These are phyloP conservation scores for Fusarium agapanthi DNA, from an alignment of 2,329 filamentous ascomycete genomes.

Conservation along the genomic window DNA sequence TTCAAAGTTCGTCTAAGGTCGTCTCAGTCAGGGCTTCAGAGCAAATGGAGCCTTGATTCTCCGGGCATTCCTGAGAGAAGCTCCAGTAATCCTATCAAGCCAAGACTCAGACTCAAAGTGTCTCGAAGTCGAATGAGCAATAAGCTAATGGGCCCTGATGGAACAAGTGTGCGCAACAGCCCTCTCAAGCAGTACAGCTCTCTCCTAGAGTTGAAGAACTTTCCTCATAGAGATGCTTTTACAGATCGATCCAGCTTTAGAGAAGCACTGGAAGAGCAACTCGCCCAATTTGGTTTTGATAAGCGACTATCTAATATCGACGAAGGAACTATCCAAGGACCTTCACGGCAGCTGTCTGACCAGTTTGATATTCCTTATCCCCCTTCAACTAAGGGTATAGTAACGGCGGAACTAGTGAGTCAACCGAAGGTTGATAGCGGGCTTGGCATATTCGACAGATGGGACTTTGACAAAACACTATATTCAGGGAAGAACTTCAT, in stretches of 20 bases:
- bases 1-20: constrained; percentile 44
- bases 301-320: constrained; percentile 14
- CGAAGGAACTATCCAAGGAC: constrained; percentile 10
- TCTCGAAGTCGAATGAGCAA: constrained; percentile 44
- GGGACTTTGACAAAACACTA: not conserved
- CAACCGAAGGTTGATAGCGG: constrained; percentile 15
- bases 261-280: constrained; percentile 12
- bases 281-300: constrained; percentile 6
- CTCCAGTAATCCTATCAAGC: constrained; percentile 18
- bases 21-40: constrained; percentile 23
- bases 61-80: not conserved
- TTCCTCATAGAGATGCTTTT: constrained; percentile 17
- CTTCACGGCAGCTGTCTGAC: constrained; percentile 41
- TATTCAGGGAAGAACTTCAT: not conserved
- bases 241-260: constrained; percentile 16
- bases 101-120: constrained; percentile 46
- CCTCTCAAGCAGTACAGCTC: constrained; percentile 47
- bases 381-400: constrained; percentile 29
- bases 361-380: constrained; percentile 50
- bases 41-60: not conserved
- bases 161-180: constrained; percentile 29
- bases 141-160: constrained; percentile 13
- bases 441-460: not conserved
- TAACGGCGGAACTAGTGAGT: not conserved
- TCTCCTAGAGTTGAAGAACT: constrained; percentile 43